phyloP scores from a whole-genome alignment of 257 asterid species.

The Rauvolfia tetraphylla region DNA sequence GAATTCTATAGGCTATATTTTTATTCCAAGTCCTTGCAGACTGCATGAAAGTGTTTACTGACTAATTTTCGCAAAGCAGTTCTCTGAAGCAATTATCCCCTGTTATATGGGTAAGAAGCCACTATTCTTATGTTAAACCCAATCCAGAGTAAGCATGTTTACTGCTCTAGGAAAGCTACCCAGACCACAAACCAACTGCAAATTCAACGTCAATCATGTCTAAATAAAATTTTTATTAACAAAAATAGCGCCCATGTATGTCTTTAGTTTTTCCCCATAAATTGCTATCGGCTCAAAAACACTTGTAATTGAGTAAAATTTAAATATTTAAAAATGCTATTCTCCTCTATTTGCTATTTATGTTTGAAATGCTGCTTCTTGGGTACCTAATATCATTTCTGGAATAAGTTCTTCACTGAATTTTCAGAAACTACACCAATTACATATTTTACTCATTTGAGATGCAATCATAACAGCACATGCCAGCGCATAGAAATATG shows the following conservation, averaged over 20 bases:
- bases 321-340: neutral
- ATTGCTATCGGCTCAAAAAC: neutral
- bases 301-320: neutral
- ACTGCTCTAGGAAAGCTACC: neutral
- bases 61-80: neutral
- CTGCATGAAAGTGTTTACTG: neutral
- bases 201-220: neutral
- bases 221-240: neutral
- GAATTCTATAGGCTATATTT: neutral
- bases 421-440: neutral
- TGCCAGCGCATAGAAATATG: neutral
- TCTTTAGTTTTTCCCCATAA: neutral
- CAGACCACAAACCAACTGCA: neutral
- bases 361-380: neutral
- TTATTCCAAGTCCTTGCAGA: neutral
- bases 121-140: neutral
- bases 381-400: neutral
- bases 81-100: neutral
- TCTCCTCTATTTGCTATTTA: neutral
- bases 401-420: neutral
- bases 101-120: neutral
- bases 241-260: neutral
- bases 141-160: neutral
- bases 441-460: neutral
- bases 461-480: neutral